Conservation (phyloP, 352 stramenopile genomes). For the Phytophthora parvispora region DNA sequence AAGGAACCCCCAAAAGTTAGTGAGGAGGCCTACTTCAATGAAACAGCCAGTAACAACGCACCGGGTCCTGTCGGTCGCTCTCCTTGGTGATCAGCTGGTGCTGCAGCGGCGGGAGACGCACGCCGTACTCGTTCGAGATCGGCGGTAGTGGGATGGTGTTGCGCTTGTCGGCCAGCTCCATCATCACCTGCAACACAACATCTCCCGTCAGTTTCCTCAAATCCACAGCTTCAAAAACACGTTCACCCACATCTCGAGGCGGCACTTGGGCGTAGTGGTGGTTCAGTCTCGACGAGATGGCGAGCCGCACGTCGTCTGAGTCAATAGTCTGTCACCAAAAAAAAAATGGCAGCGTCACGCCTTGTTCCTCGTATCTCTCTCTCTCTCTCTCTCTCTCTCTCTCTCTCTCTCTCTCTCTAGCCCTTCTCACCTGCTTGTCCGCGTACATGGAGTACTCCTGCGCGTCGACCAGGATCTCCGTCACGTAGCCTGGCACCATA, state of each 20-base stretch:
- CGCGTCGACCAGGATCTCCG: slow-evolving; percentile 85
- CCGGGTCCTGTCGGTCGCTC: slow-evolving; percentile 66
- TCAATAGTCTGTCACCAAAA: slow-evolving; percentile 61
- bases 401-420: too few species aligned
- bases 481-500: slow-evolving; percentile 70
- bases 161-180: slow-evolving; percentile 89
- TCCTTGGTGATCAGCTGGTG: slow-evolving; percentile 81
- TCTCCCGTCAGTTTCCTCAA: slow-evolving; percentile 2
- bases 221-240: neutral
- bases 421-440: slow-evolving; percentile 60
- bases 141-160: slow-evolving; percentile 80
- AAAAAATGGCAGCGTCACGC: slow-evolving; percentile 12
- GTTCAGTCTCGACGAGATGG: slow-evolving; percentile 81
- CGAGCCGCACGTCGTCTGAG: slow-evolving; percentile 80
- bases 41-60: slow-evolving; percentile 24
- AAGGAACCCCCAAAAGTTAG: slow-evolving; percentile 1
- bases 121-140: slow-evolving; percentile 88
- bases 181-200: slow-evolving; percentile 69
- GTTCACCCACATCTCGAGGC: slow-evolving; percentile 62
- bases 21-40: neutral
- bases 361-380: neutral
- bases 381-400: too few species aligned
- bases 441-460: slow-evolving; percentile 88
- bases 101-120: slow-evolving; percentile 76
- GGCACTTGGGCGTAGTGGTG: slow-evolving; percentile 84